Percentiles rank a stretch among this genome's conserved stretches.
These are phyloP conservation scores for Leccinum variabile DNA, from an alignment of 1,284 basidiomycete species.

Conservation along the genomic window DNA sequence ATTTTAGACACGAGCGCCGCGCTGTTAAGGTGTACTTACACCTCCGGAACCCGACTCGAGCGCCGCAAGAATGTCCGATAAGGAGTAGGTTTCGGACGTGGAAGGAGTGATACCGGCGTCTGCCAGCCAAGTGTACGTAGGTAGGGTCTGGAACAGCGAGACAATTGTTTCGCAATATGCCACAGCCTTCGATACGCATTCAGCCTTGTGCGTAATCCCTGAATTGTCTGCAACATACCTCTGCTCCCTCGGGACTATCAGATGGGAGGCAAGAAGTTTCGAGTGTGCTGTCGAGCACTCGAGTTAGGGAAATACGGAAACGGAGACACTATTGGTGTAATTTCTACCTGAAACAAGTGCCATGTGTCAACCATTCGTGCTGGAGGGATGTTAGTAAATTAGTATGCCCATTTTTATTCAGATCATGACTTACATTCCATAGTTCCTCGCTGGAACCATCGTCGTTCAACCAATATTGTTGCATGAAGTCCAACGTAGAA, in stretches of 20 bases:
- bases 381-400: slow-evolving; percentile 26
- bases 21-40: slow-evolving; percentile 22
- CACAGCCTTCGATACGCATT: slow-evolving; percentile 50
- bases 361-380: slow-evolving; percentile 74
- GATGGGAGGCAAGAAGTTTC: slow-evolving; percentile 56
- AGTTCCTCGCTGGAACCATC: slow-evolving; percentile 62
- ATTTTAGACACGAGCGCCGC: slow-evolving; percentile 2
- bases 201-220: slow-evolving; percentile 5
- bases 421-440: slow-evolving; percentile 58
- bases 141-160: slow-evolving; percentile 58
- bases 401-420: neutral
- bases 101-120: slow-evolving; percentile 73
- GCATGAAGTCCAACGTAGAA: slow-evolving; percentile 68
- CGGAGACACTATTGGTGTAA: neutral
- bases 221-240: slow-evolving; percentile 38
- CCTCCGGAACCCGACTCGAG: slow-evolving; percentile 53
- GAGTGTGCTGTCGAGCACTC: slow-evolving; percentile 50
- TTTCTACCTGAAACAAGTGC: slow-evolving; percentile 68
- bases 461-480: slow-evolving; percentile 66
- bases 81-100: slow-evolving; percentile 53
- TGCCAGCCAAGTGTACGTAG: slow-evolving; percentile 71
- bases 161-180: slow-evolving; percentile 72
- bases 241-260: slow-evolving; percentile 57
- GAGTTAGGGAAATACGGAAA: slow-evolving; percentile 6
- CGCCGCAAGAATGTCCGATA: slow-evolving; percentile 56